Conservation (phyloP, 2,329 filamentous ascomycete species). For the Pseudocercospora pini-densiflorae region DNA sequence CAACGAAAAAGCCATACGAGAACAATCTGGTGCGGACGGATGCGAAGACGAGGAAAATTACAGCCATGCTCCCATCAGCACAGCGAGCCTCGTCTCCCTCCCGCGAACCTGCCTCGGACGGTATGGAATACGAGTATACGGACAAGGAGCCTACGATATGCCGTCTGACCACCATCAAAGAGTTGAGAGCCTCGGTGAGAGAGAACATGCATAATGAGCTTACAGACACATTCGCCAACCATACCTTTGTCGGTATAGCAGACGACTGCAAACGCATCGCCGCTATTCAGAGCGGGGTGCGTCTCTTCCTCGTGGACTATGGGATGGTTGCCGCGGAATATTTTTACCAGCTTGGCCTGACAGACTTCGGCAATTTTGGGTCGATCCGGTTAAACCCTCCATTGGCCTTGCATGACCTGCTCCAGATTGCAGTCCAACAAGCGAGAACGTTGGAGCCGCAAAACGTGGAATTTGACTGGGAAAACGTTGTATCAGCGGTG, state of each 20-base stretch:
- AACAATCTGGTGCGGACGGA: slow-evolving; percentile 93
- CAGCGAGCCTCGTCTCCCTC: slow-evolving; percentile 47
- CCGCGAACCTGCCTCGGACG: slow-evolving; percentile 45
- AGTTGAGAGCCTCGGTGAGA: slow-evolving; percentile 79
- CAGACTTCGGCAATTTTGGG: slow-evolving; percentile 95
- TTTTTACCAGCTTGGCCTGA: slow-evolving; percentile 93
- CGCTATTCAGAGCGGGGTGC: slow-evolving; percentile 92
- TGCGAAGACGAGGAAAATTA: slow-evolving; percentile 88
- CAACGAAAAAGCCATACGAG: slow-evolving; percentile 67
- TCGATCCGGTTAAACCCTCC: slow-evolving; percentile 78
- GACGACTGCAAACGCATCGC: slow-evolving; percentile 84
- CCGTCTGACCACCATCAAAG: slow-evolving; percentile 81
- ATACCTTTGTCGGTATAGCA: slow-evolving; percentile 92
- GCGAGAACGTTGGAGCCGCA: slow-evolving; percentile 54
- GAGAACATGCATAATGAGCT: slow-evolving; percentile 82
- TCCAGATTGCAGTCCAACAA: slow-evolving; percentile 72
- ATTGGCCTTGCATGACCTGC: slow-evolving; percentile 70
- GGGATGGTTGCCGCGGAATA: slow-evolving; percentile 83
- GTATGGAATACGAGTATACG: slow-evolving; percentile 71
- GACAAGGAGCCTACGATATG: slow-evolving; percentile 73
- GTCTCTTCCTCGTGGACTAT: slow-evolving; percentile 91
- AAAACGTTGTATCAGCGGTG: slow-evolving; percentile 69
- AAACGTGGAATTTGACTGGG: slow-evolving; percentile 65
- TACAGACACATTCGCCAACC: slow-evolving; percentile 82
- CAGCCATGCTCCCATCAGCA: slow-evolving; percentile 80